Conservation (phyloP, 352 stramenopile genomes). For the Globisporangium parvum region DNA sequence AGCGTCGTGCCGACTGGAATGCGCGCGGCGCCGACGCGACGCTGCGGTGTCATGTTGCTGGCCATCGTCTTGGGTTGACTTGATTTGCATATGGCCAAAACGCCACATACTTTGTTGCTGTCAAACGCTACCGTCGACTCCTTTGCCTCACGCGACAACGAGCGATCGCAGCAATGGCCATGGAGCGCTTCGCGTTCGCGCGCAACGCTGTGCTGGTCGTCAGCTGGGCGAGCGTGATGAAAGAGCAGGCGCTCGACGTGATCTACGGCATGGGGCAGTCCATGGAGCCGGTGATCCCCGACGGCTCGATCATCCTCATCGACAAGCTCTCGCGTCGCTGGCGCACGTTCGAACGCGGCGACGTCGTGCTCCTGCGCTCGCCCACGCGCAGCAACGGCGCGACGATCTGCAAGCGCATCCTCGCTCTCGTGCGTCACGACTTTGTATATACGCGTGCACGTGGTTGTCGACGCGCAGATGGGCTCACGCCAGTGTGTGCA, state of each 20-base stretch:
- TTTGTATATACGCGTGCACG: not conserved
- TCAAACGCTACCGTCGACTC: too few species aligned
- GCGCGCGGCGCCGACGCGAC: not conserved
- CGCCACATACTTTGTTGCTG: too few species aligned
- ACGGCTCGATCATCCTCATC: conserved; percentile 80
- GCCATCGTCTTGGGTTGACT: not conserved
- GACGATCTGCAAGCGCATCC: conserved; percentile 85
- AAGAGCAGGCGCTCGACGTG: conserved; percentile 67
- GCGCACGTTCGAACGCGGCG: conserved; percentile 55
- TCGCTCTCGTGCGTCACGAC: conserved; percentile 49
- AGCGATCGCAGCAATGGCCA: not conserved
- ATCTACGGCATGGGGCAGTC: conserved; percentile 82
- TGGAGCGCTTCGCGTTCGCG: conserved; percentile 10
- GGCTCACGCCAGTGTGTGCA: not conserved
- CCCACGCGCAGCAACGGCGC: conserved; percentile 64
- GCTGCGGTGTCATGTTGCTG: not conserved
- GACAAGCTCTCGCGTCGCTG: conserved; percentile 70
- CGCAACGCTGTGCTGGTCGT: conserved; percentile 54
- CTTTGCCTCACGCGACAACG: too few species aligned
- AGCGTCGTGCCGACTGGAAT: conserved; percentile 1
- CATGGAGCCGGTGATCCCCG: conserved; percentile 76
- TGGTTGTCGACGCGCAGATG: not conserved
- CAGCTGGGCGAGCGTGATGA: conserved; percentile 53
- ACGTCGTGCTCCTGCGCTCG: conserved; percentile 81
- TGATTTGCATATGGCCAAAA: too few species aligned